Base-by-base conservation (phyloP, 164 flowering plant species). In the Cinnamomum chago region DNA sequence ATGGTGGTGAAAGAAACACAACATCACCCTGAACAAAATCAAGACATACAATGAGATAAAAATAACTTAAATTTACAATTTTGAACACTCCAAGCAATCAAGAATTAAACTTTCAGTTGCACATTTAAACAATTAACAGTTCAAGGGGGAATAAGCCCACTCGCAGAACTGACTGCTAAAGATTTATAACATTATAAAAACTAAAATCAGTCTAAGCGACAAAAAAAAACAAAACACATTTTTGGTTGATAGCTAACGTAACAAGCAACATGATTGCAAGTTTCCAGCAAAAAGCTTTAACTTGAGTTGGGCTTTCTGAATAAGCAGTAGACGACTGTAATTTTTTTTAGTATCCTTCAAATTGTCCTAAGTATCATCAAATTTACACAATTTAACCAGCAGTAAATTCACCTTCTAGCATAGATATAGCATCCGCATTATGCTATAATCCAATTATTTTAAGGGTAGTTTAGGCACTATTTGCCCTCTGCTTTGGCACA, bases 1-100 rank as follows among this genome's bases (percentile, higher is more conserved):
- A 88, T 73, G 91, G 91, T 60, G 91, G 89, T 70, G 91, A 72
- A 70, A 88, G 88, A 76, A 86, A 88, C 35, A 78, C 81, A 50
- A 79, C 78, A 50, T 88, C 86, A 28, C 82, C 91, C 91, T 87
- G 72, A 50, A 20, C 28, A 72, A 79, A 73, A 17, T 17, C 9
- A 25, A 20, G 28, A 30, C 18, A 14, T 3, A 5, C 47, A 14
- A 30, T 33, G 5, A 28, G 69, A 28, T 23, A 67, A 66, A 30
- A 17, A 11, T 30, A 25, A 22, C 23, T 12, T 30, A 27, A 27
- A 2, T 65, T 27, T 27, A 65, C 27, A 15, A 25, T 15, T 65
- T 9, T 65, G 35, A 65, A 28, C 35, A 28, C 28, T 17, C 68
- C 20, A 18, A 67, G 47, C 47, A 28, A 4, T 30, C 35, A 30